Evolutionary conservation across 805 yeast genomes (phyloP), one percentile per base, ranked within the genome.

Genomic region (Candida glaebosa): DNA sequence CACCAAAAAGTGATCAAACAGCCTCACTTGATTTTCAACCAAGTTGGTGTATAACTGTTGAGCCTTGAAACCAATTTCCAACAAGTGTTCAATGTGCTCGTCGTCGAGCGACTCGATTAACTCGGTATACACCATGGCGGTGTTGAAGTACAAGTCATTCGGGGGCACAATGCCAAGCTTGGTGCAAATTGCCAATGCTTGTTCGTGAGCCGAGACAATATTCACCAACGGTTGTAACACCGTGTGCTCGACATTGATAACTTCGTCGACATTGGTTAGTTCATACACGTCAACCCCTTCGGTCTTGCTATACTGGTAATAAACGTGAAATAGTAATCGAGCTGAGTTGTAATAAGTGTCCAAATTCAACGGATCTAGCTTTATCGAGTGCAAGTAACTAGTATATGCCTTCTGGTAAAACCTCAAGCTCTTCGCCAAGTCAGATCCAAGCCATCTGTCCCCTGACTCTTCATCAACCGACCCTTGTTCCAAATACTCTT

Each of bases 371-470:
- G 38, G 37, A 30, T 48, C 51, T 24, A 52, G 39, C 18, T 40
- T 38, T 38, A 72, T 54, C 1, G 80, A 71, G 25, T 50, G 49
- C 3, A 46, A 40, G 50, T 82, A 83, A 32, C 57, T 49, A 8
- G 53, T 56, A 46, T 67, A 75, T 0, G 88, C 83, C 38, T 72
- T 63, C 48, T 81, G 82, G 54, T 82, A 84, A 48, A 82, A 82
- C 31, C 90, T 57, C 9, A 84, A 57, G 0, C 82, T 76, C 48
- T 84, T 84, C 8, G 84, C 63, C 4, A 82, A 55, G 50, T 84
- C 90, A 0, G 87, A 78, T 1, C 78, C 67, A 4, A 78, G 56
- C 88, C 89, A 84, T 36, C 90, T 58, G 52, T 84, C 90, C 0
- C 87, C 91, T n/a, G 78, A 73, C 44, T 84, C 90, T 53, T 84